Percentiles rank a stretch among this genome's conserved stretches.
These are phyloP conservation scores for Apiotrichum akiyoshidainum DNA, from an alignment of 1,284 basidiomycete species.

Conservation along the genomic window DNA sequence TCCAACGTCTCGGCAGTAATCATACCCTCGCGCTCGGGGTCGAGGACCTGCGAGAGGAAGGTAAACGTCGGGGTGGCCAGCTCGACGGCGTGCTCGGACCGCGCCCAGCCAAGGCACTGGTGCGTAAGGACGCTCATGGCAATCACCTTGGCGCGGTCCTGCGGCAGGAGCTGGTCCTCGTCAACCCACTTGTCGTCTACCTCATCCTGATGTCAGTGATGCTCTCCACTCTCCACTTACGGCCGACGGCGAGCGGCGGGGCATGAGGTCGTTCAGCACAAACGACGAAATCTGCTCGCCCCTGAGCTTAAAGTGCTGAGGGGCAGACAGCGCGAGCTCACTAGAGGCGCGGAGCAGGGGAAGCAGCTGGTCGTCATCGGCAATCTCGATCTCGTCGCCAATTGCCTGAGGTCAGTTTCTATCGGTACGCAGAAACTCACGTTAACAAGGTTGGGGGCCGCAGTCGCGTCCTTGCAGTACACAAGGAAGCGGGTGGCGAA, in stretches of 20 bases:
- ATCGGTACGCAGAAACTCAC: conserved; percentile 56
- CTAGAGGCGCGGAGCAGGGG: conserved; percentile 68
- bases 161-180: conserved; percentile 58
- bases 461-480: conserved; percentile 58
- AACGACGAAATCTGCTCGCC: conserved; percentile 70
- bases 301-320: conserved; percentile 70
- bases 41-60: conserved; percentile 66
- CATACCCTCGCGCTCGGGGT: conserved; percentile 58
- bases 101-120: conserved; percentile 67
- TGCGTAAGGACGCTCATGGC: conserved; percentile 75
- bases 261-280: conserved; percentile 69
- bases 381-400: conserved; percentile 59
- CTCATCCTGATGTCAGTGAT: conserved; percentile 2
- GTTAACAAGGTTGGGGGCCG: conserved; percentile 61
- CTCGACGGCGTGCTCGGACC: conserved; percentile 60
- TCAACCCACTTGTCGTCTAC: conserved; percentile 64
- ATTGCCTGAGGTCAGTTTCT: conserved; percentile 17
- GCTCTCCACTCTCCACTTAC: conserved; percentile 46
- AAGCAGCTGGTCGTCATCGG: conserved; percentile 59
- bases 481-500: conserved; percentile 79
- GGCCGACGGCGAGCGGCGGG: conserved; percentile 56
- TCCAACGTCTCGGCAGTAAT: conserved; percentile 61
- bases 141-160: conserved; percentile 63
- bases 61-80: conserved; percentile 70
- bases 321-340: conserved; percentile 68